Conservation (phyloP, 371 early-diverging fungal species). For the Quaeritorhiza haematococci region DNA sequence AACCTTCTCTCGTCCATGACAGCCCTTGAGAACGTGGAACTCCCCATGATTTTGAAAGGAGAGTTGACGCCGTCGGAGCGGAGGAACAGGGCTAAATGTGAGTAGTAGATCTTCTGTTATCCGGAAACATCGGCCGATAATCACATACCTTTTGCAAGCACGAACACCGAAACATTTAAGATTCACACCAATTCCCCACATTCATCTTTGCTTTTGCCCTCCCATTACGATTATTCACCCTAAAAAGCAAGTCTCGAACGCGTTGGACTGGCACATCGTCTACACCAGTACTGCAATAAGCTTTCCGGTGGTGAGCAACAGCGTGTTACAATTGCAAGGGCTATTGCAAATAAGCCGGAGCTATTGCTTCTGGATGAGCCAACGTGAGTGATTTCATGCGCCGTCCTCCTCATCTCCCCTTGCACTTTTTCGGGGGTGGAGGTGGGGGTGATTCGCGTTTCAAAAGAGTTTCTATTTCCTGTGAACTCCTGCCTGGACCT, state of each 20-base stretch:
- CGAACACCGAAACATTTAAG: too few species aligned
- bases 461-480: too few species aligned
- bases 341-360: conserved; percentile 29
- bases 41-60: conserved; percentile 26
- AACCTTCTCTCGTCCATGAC: conserved; percentile 27
- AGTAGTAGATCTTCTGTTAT: neutral
- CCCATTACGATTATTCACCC: too few species aligned
- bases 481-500: too few species aligned
- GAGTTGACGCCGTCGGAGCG: conserved; percentile 1
- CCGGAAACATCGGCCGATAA: too few species aligned
- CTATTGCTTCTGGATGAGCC: conserved; percentile 45
- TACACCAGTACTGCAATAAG: too few species aligned
- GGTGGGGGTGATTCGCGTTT: neutral
- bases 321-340: conserved; percentile 38
- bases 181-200: too few species aligned
- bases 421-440: neutral
- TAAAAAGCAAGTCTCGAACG: conserved; percentile 13
- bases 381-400: too few species aligned
- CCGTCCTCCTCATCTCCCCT: too few species aligned
- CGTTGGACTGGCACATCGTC: conserved; percentile 24
- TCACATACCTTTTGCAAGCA: too few species aligned
- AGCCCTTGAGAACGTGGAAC: conserved; percentile 29
- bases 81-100: conserved; percentile 7
- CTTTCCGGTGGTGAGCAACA: conserved; percentile 55
- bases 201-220: too few species aligned